A percentile compares a stretch with the other conserved stretches of the same genome.
Conservation (phyloP, 2,329 filamentous ascomycete genomes). For the Cercospora berteroae region DNA sequence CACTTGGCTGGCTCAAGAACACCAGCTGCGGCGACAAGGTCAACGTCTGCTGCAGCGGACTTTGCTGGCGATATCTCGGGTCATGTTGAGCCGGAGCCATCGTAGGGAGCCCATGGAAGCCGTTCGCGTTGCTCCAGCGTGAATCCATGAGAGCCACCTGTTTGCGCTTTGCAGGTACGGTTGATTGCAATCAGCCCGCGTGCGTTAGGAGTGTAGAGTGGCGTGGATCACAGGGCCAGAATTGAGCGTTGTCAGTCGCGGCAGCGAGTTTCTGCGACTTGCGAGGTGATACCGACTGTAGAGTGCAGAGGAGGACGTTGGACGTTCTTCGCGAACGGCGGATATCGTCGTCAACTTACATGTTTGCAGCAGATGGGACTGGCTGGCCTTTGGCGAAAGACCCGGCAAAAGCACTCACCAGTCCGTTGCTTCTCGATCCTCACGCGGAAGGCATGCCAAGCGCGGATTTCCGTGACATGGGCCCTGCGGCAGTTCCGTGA, state of each 20-base stretch:
- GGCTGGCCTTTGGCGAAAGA: slow-evolving; percentile 2
- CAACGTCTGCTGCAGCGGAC: slow-evolving; percentile 2
- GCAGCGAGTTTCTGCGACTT: not conserved
- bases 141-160: not conserved
- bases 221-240: not conserved
- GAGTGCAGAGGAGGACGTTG: not conserved
- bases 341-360: not conserved
- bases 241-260: not conserved
- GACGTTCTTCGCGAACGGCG: not conserved
- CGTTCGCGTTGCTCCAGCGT: not conserved
- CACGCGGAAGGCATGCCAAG: not conserved
- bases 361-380: slow-evolving; percentile 1
- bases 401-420: slow-evolving; percentile 12
- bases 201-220: not conserved
- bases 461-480: slow-evolving; percentile 4
- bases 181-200: not conserved
- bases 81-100: not conserved
- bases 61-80: not conserved
- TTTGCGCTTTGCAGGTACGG: not conserved
- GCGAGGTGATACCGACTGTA: not conserved
- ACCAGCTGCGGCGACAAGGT: slow-evolving; percentile 16
- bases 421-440: not conserved
- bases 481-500: not conserved
- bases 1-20: not conserved
- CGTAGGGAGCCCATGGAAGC: not conserved